These are phyloP conservation scores for Cajanus cajan DNA, from an alignment of 306 rosid genomes.

Conservation along the genomic window DNA sequence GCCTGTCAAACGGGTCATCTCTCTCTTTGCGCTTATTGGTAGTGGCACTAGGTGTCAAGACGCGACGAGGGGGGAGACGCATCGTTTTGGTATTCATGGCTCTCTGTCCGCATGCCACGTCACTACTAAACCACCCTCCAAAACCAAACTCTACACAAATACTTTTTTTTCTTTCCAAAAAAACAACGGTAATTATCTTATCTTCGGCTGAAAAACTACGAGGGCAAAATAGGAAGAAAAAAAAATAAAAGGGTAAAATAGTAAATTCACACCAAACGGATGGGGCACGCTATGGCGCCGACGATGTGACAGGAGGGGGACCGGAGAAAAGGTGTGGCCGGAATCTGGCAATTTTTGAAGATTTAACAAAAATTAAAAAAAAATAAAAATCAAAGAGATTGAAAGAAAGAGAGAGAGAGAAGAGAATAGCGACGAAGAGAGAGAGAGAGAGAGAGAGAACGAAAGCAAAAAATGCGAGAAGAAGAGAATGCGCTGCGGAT, in stretches of 20 bases:
- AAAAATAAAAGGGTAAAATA: not conserved
- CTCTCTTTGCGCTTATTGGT: slow-evolving; percentile 66
- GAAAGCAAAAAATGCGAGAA: not conserved
- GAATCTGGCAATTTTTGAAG: slow-evolving; percentile 14
- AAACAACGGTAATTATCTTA: not conserved
- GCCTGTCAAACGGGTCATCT: slow-evolving; percentile 47
- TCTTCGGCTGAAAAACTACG: not conserved
- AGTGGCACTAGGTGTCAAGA: slow-evolving; percentile 44
- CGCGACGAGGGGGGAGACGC: slow-evolving; percentile 95
- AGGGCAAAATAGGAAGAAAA: slow-evolving; percentile 11
- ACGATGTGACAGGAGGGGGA: not conserved
- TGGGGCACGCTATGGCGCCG: not conserved
- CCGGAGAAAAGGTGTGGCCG: slow-evolving; percentile 6
- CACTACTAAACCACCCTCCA: slow-evolving; percentile 36
- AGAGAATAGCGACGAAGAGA: not conserved
- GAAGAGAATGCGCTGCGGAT: not conserved
- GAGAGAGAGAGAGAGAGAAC: not conserved
- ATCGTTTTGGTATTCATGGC: slow-evolving; percentile 94
- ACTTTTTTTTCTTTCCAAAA: not conserved
- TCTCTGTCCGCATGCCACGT: slow-evolving; percentile 68
- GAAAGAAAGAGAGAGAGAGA: not conserved
- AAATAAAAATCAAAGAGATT: not conserved
- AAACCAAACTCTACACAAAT: not conserved
- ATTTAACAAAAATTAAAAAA: not conserved
- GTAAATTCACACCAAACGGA: not conserved